Conservation (phyloP, 768 basidiomycete species). For the Pisolithus marmoratus region DNA sequence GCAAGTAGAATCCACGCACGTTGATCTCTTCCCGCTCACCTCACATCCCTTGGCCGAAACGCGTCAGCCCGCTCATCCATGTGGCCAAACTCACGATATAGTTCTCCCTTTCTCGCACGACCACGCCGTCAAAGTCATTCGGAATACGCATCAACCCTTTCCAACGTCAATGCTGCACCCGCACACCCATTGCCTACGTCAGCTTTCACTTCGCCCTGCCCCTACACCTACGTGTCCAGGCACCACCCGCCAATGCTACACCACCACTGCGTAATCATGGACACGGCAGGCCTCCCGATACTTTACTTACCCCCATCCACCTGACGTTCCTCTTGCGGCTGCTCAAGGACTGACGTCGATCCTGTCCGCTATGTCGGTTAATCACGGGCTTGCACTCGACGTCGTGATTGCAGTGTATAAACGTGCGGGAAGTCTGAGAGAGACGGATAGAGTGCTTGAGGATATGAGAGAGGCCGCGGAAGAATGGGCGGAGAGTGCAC, state of each 20-base stretch:
- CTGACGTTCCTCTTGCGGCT: constrained; percentile 12
- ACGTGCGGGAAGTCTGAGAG: constrained; percentile 27
- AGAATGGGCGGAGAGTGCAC: constrained; percentile 11
- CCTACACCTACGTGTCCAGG: neutral
- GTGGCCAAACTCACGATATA: neutral
- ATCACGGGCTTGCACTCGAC: constrained; percentile 38
- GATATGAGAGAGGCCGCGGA: constrained; percentile 36
- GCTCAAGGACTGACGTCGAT: constrained; percentile 26
- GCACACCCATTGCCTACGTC: neutral
- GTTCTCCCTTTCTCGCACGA: neutral
- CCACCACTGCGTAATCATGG: neutral
- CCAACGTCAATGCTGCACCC: neutral
- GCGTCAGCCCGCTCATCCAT: neutral
- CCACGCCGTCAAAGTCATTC: neutral
- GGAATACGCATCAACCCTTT: neutral
- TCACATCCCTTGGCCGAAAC: constrained; percentile 1
- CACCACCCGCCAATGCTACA: neutral
- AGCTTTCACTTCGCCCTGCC: neutral
- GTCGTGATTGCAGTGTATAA: constrained; percentile 37
- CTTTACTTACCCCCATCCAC: constrained; percentile 3
- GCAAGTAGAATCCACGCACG: constrained; percentile 4
- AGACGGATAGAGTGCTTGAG: constrained; percentile 34
- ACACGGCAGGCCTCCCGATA: neutral
- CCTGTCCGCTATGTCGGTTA: constrained; percentile 37
- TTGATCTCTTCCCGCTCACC: constrained; percentile 13